Base-by-base conservation (phyloP, 176 grass and related monocot genomes). In the Eremochloa ophiuroides region DNA sequence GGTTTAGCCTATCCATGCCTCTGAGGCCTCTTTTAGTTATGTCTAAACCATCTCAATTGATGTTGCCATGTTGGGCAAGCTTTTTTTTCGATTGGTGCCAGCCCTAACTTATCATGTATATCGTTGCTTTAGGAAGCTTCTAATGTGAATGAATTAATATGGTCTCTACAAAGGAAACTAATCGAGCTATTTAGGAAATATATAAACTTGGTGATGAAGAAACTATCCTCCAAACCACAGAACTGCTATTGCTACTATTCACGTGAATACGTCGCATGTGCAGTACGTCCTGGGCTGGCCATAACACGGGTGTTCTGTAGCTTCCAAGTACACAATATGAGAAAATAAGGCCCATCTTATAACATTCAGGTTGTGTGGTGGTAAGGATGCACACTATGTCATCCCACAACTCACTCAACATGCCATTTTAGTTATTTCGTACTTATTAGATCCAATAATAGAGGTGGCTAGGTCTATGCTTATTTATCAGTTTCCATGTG, bases 381-480 rank as follows among this genome's bases (percentile, higher is more conserved):
- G 26, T 58, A 74, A 29, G 28, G 55, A 29, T 83, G 2, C 71
- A 6, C 58, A 79, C 18, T 23, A 67, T 61, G 58, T 68, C 13
- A 58, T 41, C 65, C 18, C 20, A 40, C 40, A 50, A 25, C 6
- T 8, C 8, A 22, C 30, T 27, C 48, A 34, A 17, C 7, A 37
- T 67, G 18, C 30, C 40, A 83, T 48, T 73, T 50, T 33, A 66
- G 18, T 84, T 67, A 40, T 48, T 88, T 74, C 30, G 7, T 48
- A 41, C 9, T 72, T 27, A 60, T 40, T 74, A 74, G 7, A 73
- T 61, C 44, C 11, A 13, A 73, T 20, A 18, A 56, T 59, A 38
- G 66, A 73, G 56, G 44, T 25, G 58, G 11, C 17, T 73, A 64
- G 27, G 33, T 39, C 23, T 74, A 30, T 39, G 37, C 33, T 39